Base-by-base conservation (phyloP, 805 yeast genomes). In the Yarrowia alimentaria region DNA sequence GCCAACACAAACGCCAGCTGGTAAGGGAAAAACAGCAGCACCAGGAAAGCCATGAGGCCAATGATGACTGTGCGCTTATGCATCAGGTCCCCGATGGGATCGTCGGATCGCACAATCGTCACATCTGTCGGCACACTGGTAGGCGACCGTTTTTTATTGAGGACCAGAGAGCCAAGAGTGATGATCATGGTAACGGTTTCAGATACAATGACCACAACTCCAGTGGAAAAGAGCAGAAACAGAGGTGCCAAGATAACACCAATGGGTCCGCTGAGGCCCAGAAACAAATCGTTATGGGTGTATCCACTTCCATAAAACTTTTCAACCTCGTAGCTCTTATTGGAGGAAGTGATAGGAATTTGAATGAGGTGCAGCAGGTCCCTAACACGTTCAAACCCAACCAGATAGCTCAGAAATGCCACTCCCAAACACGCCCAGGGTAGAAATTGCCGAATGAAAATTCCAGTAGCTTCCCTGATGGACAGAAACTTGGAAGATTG, bases 1-100 rank as follows among this genome's bases (percentile, higher is more conserved):
- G 83, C 74, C 6, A 85, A 73, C 6, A 79, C 68, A 59, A 75
- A 86, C 1, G 86, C 90, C 61, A 88, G 75, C 62, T 89, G 96
- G 61, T 81, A 89, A 0, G 96, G 96, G 11, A 86, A 67, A 60
- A 24, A 31, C 11, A 49, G 28, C n/a, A 32, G 17, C 16, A 30
- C 53, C 22, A 22, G 13, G n/a, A 29, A 21, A 2, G 32, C 53
- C 32, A 47, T 10, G 5, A 24, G 35, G 6, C 17, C 33, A 17
- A 34, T 25, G 28, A 42, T 17, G 29, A 53, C 34, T 6, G 52
- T 30, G 14, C 50, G 11, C 12, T 31, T 30, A 7, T 31, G 35
- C 6, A 43, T 20, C 2, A 43, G 22, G 12, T 43, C 50, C 3
- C 24, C 22, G 16, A 30, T 18, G 3, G 37, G 50, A 9, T 43